Conservation (phyloP, 208 protist species). For the Acanthamoeba royreba region DNA sequence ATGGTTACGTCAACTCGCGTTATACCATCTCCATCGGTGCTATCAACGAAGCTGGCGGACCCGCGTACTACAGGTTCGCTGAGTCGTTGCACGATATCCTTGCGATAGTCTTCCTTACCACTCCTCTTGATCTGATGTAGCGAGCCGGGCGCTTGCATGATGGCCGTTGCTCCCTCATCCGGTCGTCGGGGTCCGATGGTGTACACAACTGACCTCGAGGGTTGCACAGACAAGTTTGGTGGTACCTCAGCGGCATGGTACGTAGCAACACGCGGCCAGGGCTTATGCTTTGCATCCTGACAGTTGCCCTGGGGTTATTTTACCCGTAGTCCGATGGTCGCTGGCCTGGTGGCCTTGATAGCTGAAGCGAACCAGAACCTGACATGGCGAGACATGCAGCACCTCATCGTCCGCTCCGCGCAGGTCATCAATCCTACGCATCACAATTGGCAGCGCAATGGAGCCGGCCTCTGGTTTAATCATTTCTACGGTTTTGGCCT, state of each 20-base stretch:
- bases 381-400: constrained; percentile 65
- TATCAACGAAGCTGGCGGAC: background rate
- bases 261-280: background rate
- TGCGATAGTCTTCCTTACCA: background rate
- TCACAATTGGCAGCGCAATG: constrained; percentile 44
- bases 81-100: background rate
- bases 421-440: background rate
- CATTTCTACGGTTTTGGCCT: constrained; percentile 45
- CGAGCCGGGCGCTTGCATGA: constrained; percentile 42
- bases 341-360: constrained; percentile 50
- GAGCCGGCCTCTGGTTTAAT: background rate
- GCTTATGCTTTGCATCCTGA: background rate
- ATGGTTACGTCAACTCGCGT: constrained; percentile 61
- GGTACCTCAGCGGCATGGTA: constrained; percentile 53
- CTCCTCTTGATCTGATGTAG: background rate
- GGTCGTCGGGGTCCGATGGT: background rate
- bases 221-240: constrained; percentile 46
- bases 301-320: background rate
- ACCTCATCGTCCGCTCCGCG: constrained; percentile 3
- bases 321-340: constrained; percentile 15
- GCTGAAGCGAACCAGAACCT: constrained; percentile 55
- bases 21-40: constrained; percentile 63
- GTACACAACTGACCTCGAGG: background rate
- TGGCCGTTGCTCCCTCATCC: constrained; percentile 46
- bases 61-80: constrained; percentile 19